A percentile compares a stretch with the other conserved stretches of the same genome.
phyloP scores from a whole-genome alignment of 2,329 filamentous ascomycete species.

The Diaporthe batatas region DNA sequence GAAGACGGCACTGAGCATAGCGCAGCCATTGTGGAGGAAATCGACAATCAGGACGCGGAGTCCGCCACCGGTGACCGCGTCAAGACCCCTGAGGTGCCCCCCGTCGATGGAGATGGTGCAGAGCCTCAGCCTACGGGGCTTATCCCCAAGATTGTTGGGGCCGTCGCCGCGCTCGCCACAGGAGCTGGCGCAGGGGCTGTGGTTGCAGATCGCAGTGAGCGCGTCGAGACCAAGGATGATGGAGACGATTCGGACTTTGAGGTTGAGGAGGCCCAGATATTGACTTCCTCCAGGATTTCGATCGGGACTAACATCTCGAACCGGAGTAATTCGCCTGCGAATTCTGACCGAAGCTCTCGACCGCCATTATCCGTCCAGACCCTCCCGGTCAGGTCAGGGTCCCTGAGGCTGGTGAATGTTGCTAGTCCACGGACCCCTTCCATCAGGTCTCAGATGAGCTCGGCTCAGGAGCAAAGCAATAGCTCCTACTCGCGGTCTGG shows the following conservation, averaged over 20 bases:
- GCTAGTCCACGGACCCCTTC: slow-evolving; percentile 64
- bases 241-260: slow-evolving; percentile 56
- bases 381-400: slow-evolving; percentile 60
- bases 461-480: slow-evolving; percentile 60
- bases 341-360: slow-evolving; percentile 58
- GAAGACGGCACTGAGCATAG: slow-evolving; percentile 18
- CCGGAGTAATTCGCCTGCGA: slow-evolving; percentile 61
- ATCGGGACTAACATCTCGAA: slow-evolving; percentile 56
- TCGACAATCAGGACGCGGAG: neutral
- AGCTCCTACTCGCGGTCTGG: slow-evolving; percentile 51
- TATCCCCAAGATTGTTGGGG: slow-evolving; percentile 18
- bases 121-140: slow-evolving; percentile 7
- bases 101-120: neutral
- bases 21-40: neutral
- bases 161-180: neutral
- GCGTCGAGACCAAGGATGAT: slow-evolving; percentile 50
- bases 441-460: slow-evolving; percentile 62
- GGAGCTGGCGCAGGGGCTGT: slow-evolving; percentile 5
- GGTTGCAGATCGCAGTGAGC: slow-evolving; percentile 6
- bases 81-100: slow-evolving; percentile 60
- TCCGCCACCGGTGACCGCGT: slow-evolving; percentile 58
- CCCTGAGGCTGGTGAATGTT: slow-evolving; percentile 71
- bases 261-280: slow-evolving; percentile 70
- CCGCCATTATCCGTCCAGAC: slow-evolving; percentile 52
- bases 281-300: slow-evolving; percentile 69